Evolutionary conservation across 1,284 basidiomycete species (phyloP).

Genomic region (Polyporus tsugae): DNA sequence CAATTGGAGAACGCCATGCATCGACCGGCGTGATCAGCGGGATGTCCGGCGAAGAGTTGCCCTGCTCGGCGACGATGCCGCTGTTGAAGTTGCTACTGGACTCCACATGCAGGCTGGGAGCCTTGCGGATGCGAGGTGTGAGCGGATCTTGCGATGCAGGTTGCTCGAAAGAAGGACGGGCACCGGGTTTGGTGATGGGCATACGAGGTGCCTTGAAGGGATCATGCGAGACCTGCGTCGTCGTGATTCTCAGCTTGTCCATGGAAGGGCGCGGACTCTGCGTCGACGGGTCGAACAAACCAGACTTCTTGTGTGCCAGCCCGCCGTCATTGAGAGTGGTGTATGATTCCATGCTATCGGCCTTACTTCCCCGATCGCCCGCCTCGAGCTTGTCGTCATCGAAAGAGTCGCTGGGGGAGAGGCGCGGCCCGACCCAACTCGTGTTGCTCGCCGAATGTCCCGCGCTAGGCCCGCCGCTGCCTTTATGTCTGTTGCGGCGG

Average conservation of each 20-base stretch:
- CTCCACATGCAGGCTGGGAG: not conserved
- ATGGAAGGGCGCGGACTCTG: constrained; percentile 27
- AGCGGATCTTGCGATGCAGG: not conserved
- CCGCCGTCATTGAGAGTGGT: constrained; percentile 23
- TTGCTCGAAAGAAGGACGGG: constrained; percentile 21
- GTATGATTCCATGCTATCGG: constrained; percentile 26
- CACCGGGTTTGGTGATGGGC: constrained; percentile 11
- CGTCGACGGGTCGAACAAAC: constrained; percentile 23
- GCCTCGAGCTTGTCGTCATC: constrained; percentile 27
- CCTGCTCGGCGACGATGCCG: constrained; percentile 24
- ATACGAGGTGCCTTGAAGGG: constrained; percentile 26
- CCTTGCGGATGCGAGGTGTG: not conserved
- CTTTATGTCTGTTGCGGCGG: constrained; percentile 23
- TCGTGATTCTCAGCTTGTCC: constrained; percentile 23
- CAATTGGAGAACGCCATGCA: constrained; percentile 20
- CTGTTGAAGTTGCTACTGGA: constrained; percentile 10
- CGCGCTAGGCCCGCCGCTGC: not conserved
- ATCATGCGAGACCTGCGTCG: constrained; percentile 24
- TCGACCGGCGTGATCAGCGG: constrained; percentile 30
- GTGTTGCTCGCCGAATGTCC: constrained; percentile 21
- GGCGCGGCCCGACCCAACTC: constrained; percentile 26
- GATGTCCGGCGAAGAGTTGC: constrained; percentile 19
- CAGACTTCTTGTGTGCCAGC: constrained; percentile 19
- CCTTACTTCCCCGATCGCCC: constrained; percentile 20
- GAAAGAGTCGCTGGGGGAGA: constrained; percentile 15